Evolutionary conservation across 495 filamentous ascomycete species (phyloP), one percentile per base, ranked within the genome.

Genomic region (Aspergillus leporis): DNA sequence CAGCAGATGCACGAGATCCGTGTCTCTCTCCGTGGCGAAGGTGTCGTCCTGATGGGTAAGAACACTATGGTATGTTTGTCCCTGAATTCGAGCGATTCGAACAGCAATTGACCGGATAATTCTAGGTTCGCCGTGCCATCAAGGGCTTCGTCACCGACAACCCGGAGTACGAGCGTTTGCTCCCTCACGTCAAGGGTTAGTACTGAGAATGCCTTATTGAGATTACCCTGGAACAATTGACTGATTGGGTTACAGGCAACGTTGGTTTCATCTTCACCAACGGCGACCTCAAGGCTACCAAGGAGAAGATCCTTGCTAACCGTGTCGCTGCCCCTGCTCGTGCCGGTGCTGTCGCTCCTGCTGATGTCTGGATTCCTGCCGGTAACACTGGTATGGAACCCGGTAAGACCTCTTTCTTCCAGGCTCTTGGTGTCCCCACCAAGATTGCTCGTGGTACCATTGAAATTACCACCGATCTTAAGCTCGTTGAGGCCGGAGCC

Each of bases 381-480:
- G 93, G 94, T 79, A 98, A 96, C 86, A 99, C 95, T 64, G 94
- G 94, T 83, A 99, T 99, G 94, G 94, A 99, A 79, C 94, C 94
- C 74, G 94, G 94, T 80, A 99, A 99, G 89, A 99, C 94, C 68
- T 97, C 94, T 68, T 99, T 99, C 92, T 99, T 99, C 92, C 94
- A 99, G 86, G 94, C 94, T 73, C 95, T 99, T 76, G 94, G 94
- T 90, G 91, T 99, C 78, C 94, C 94, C 74, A 99, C 94, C 83
- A 99, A 99, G 90, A 99, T 99, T 81, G 94, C 94, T 70, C 95
- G 94, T 96, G 94, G 94, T 92, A 99, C 94, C 82, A 98, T 99
- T 76, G 94, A 99, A 93, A 99, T 99, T 77, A 96, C 92, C 55
- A 86, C 88, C 68, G 94, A 99, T 71, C 83, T 99, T 71, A 98